Evolutionary conservation across 805 yeast genomes (phyloP).

Genomic region (Lipomyces japonicus): DNA sequence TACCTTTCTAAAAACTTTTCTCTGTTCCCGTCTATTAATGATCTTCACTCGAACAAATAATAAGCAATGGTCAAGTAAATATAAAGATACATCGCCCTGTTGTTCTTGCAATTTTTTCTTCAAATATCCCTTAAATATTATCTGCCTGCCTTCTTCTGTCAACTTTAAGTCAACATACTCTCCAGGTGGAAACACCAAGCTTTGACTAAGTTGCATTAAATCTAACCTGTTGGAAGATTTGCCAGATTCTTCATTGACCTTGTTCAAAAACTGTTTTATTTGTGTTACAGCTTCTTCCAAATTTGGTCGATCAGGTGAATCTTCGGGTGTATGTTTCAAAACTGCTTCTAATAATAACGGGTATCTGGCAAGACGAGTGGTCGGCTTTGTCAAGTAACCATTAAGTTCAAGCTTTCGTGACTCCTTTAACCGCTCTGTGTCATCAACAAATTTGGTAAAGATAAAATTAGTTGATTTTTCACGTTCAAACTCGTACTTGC

Average conservation of each 20-base stretch:
- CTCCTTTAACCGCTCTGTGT: slow-evolving; percentile 78
- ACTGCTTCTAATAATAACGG: slow-evolving; percentile 80
- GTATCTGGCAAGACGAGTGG: slow-evolving; percentile 92
- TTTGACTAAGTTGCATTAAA: slow-evolving; percentile 78
- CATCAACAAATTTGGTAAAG: slow-evolving; percentile 91
- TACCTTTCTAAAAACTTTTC: slow-evolving; percentile 75
- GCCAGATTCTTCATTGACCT: slow-evolving; percentile 85
- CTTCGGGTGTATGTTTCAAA: slow-evolving; percentile 74
- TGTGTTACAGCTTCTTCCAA: slow-evolving; percentile 70
- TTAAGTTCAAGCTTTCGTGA: slow-evolving; percentile 85
- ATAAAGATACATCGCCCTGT: slow-evolving; percentile 78
- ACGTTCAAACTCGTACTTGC: slow-evolving; percentile 90
- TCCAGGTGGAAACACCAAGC: slow-evolving; percentile 72
- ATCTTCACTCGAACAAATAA: slow-evolving; percentile 80
- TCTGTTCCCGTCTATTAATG: slow-evolving; percentile 85
- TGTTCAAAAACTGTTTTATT: slow-evolving; percentile 67
- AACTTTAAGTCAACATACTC: slow-evolving; percentile 84
- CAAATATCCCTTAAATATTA: slow-evolving; percentile 73
- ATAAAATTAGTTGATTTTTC: slow-evolving; percentile 86
- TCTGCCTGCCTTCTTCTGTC: slow-evolving; percentile 73
- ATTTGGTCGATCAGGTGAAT: slow-evolving; percentile 64
- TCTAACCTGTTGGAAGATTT: slow-evolving; percentile 90
- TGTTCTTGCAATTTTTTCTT: slow-evolving; percentile 60
- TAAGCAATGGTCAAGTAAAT: slow-evolving; percentile 82
- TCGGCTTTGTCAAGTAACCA: slow-evolving; percentile 90